Evolutionary conservation across 441 rosid species (phyloP), one percentile per base, ranked within the genome.

Genomic region (Viola pubescens): DNA sequence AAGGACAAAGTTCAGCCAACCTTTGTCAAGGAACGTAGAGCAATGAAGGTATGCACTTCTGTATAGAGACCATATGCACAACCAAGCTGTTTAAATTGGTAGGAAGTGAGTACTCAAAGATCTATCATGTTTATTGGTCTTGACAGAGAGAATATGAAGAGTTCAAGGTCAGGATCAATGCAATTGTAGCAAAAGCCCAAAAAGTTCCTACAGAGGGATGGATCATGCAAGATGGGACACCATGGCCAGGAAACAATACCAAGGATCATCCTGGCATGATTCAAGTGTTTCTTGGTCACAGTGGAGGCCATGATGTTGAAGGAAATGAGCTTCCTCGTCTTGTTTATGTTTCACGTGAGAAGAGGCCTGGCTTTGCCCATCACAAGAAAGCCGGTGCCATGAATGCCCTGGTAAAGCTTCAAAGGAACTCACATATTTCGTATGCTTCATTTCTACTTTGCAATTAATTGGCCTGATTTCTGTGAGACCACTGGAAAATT

Each of bases 221-320:
- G 94, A 89, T 82, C 75, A 91, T 91, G 95, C 96, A 80, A 70
- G 97, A 92, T 76, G 98, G 97, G 48, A 89, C 97, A 8, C 96
- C 94, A 59, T 92, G 97, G 98, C 97, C 97, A 16, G 98, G 97
- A 67, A 92, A 92, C 82, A 92, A 92, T 66, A 89, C 96, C 9
- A 87, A 72, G 70, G 97, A 92, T 75, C 96, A 87, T 10, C 98
- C 97, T 4, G 97, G 98, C 39, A 89, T 92, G 98, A 92, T 89
- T 77, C 98, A 92, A 68, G 94, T 85, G 52, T 91, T 85, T 69
- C 88, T 91, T 40, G 94, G 98, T 54, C 87, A 79, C 60, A 82
- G 75, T 14, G 96, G 98, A 62, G 95, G 94, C 16, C 87, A 61
- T 7, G 98, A 91, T 56, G 73, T 83, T 3, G 94, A 91, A n/a